Evolutionary conservation across 2,329 filamentous ascomycete genomes (phyloP).

Genomic region (Aquanectria penicillioides): DNA sequence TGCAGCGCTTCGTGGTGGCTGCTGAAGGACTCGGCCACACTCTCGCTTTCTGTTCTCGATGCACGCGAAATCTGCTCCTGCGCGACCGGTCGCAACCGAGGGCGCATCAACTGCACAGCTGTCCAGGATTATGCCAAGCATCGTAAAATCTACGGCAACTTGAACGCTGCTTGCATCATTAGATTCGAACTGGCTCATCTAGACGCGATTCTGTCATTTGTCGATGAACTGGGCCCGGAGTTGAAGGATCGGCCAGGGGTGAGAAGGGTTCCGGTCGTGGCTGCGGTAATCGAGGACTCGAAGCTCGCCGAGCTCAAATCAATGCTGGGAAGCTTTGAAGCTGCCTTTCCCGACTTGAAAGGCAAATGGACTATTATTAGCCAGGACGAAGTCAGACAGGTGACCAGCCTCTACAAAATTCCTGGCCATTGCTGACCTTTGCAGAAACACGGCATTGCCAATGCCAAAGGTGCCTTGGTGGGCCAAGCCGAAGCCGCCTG

Average conservation of each 20-base stretch:
- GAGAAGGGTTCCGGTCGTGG: constrained; percentile 11
- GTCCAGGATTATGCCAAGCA: constrained; percentile 10
- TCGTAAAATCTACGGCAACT: constrained; percentile 14
- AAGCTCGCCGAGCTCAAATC: constrained; percentile 10
- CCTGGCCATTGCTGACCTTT: too few relatives aligned
- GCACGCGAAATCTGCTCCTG: constrained; percentile 41
- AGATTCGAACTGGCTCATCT: constrained; percentile 1
- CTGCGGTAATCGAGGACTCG: background rate
- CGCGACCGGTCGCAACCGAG: constrained; percentile 46
- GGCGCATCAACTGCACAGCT: constrained; percentile 25
- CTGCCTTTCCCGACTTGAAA: constrained; percentile 10
- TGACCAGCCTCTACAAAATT: background rate
- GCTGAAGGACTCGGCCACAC: constrained; percentile 23
- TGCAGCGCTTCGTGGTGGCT: constrained; percentile 45
- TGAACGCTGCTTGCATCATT: constrained; percentile 15
- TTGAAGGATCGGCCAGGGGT: constrained; percentile 10
- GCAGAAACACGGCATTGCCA: background rate
- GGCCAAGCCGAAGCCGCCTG: constrained; percentile 46
- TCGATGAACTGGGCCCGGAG: background rate
- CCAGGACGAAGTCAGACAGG: background rate
- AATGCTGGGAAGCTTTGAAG: constrained; percentile 22
- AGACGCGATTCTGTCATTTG: background rate
- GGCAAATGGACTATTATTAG: constrained; percentile 3
- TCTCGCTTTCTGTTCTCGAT: constrained; percentile 39
- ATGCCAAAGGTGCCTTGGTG: constrained; percentile 4